A percentile compares a stretch with the other conserved stretches of the same genome.
Evolutionary conservation across 75 land plant genomes (phyloP).

Genomic region (Isoetes taiwanensis): DNA sequence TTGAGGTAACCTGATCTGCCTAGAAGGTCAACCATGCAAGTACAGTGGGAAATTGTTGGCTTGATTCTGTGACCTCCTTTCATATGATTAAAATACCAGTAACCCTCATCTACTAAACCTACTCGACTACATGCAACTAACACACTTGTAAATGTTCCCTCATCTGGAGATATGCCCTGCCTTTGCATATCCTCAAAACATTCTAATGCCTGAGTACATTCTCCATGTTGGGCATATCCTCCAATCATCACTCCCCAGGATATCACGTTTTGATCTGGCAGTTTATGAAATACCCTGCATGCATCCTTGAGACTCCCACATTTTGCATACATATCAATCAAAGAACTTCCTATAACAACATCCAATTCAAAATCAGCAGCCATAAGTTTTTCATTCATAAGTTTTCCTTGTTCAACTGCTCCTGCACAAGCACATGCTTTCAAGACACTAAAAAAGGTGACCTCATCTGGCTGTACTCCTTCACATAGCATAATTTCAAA

Average conservation of each 20-base stretch:
- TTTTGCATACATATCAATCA: slow-evolving; percentile 29
- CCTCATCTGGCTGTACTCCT: slow-evolving; percentile 1
- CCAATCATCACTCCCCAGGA: slow-evolving; percentile 20
- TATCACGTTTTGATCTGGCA: slow-evolving; percentile 10
- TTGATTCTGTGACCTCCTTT: no score
- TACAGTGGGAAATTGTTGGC: slow-evolving; percentile 14
- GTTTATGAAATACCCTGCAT: background rate
- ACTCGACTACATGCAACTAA: slow-evolving; percentile 18
- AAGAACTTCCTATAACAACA: slow-evolving; percentile 15
- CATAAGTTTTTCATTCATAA: no score
- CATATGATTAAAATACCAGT: slow-evolving; percentile 5
- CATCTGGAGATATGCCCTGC: slow-evolving; percentile 12
- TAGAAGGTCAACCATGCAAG: slow-evolving; percentile 18
- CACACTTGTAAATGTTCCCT: slow-evolving; percentile 16
- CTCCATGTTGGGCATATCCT: slow-evolving; percentile 18
- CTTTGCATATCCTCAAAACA: slow-evolving; percentile 6
- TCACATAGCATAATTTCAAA: background rate
- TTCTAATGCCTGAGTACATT: slow-evolving; percentile 9
- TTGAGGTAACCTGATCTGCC: slow-evolving; percentile 14
- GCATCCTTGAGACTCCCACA: background rate
- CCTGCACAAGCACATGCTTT: background rate
- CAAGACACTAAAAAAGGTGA: background rate
- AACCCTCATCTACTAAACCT: slow-evolving; percentile 15
- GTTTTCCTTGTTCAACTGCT: background rate
- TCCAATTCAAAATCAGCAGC: slow-evolving; percentile 9